Evolutionary conservation across 805 yeast species (phyloP).

Genomic region (Yarrowia sp.): DNA sequence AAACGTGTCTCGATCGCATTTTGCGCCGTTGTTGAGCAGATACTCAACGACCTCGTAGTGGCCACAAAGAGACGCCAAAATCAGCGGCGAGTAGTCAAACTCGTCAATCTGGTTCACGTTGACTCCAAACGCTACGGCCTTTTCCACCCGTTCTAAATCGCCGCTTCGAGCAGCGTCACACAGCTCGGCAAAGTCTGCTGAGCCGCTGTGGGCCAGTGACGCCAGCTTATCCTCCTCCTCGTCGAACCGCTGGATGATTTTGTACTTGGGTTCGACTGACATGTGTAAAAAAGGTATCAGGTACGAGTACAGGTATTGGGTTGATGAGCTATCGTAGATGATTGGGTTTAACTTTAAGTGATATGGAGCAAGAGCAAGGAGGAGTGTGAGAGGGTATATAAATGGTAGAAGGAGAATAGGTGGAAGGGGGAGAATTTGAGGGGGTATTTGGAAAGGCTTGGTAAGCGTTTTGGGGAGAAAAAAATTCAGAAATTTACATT

Average conservation of each 20-base stretch:
- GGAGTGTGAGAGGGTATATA: too few relatives aligned
- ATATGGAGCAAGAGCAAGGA: too few relatives aligned
- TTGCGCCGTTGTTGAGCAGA: slow-evolving; percentile 63
- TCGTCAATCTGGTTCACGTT: slow-evolving; percentile 58
- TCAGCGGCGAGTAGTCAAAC: slow-evolving; percentile 73
- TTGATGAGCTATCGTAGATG: not conserved
- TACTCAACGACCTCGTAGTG: slow-evolving; percentile 61
- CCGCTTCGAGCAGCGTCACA: slow-evolving; percentile 69
- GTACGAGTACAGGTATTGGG: not conserved
- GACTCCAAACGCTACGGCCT: slow-evolving; percentile 52
- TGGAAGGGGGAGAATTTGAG: too few relatives aligned
- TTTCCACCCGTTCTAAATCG: slow-evolving; percentile 61
- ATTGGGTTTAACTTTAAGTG: not conserved
- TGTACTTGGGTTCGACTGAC: slow-evolving; percentile 15
- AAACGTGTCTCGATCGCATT: slow-evolving; percentile 76
- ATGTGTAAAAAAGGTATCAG: not conserved
- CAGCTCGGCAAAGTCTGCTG: slow-evolving; percentile 40
- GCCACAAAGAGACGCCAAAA: slow-evolving; percentile 72
- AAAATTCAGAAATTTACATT: too few relatives aligned
- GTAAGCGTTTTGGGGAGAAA: too few relatives aligned
- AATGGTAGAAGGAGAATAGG: too few relatives aligned
- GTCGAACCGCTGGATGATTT: slow-evolving; percentile 18
- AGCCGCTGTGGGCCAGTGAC: not conserved
- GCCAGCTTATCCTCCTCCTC: slow-evolving; percentile 13
- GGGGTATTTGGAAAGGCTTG: too few relatives aligned